A percentile compares a stretch with the other conserved stretches of the same genome.
phyloP scores from a whole-genome alignment of 805 yeast species.

The Sugiyamaella smithiae region DNA sequence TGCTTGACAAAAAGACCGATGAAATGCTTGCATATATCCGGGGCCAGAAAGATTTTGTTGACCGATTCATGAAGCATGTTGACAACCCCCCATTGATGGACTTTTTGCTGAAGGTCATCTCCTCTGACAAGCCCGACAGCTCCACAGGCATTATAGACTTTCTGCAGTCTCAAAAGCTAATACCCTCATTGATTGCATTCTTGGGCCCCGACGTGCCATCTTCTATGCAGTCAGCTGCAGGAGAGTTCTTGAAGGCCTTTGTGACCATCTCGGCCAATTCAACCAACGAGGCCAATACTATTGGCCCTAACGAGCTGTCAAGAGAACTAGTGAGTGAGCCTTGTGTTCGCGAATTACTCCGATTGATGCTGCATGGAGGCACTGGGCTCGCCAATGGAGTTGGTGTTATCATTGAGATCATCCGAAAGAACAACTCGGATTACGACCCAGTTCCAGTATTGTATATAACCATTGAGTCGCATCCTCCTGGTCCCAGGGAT shows the following conservation, averaged over 20 bases:
- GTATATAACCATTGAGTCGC: slow-evolving; percentile 76
- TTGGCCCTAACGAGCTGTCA: slow-evolving; percentile 94
- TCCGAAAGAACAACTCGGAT: slow-evolving; percentile 93
- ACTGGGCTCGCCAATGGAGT: slow-evolving; percentile 92
- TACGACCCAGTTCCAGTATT: slow-evolving; percentile 87
- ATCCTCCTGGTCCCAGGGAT: slow-evolving; percentile 90
- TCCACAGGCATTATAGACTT: slow-evolving; percentile 84
- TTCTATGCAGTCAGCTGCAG: slow-evolving; percentile 86
- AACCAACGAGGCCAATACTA: slow-evolving; percentile 82
- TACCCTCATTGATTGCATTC: slow-evolving; percentile 67
- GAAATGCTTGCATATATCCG: slow-evolving; percentile 71
- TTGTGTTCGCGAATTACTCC: slow-evolving; percentile 62
- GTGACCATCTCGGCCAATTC: slow-evolving; percentile 92
- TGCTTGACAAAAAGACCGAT: slow-evolving; percentile 83
- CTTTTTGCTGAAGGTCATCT: slow-evolving; percentile 79
- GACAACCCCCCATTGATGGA: slow-evolving; percentile 96
- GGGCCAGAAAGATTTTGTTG: slow-evolving; percentile 66
- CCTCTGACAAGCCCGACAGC: slow-evolving; percentile 86
- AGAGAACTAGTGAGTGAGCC: slow-evolving; percentile 81
- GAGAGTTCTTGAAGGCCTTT: slow-evolving; percentile 91
- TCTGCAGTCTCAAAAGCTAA: slow-evolving; percentile 67
- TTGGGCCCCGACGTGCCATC: slow-evolving; percentile 66
- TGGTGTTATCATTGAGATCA: slow-evolving; percentile 89
- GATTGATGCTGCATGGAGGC: slow-evolving; percentile 72
- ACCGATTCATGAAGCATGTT: slow-evolving; percentile 76